Base-by-base conservation (phyloP, 768 basidiomycete species). In the Tylopilus subfusipes region DNA sequence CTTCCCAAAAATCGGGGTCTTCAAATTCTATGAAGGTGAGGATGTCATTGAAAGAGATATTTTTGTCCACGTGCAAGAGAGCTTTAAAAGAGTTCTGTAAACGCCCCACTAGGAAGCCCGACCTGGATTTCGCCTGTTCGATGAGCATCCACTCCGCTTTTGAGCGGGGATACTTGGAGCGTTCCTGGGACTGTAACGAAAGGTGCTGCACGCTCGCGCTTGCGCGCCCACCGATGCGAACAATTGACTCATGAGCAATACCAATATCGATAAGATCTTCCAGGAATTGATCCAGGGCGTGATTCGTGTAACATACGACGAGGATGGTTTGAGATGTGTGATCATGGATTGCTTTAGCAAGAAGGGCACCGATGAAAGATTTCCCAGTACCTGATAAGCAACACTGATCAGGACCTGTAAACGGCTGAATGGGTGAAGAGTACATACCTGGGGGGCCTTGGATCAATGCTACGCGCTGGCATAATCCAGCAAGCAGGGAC, bases 291-390 rank as follows among this genome's bases (percentile, higher is more conserved):
- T 88, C 86, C 0, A 89, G 76, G 0, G 87, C 86, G 42, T 89
- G 87, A 53, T 89, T 89, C 1, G 86, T 89, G 56, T 81, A 88
- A 58, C 85, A 87, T 18, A 86, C 82, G 1, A 88, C 84, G 5
- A 88, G 77, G 22, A 89, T 86, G 0, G 64, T 81, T 48, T 75
- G 72, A 0, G 60, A 18, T 0, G 79, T 79, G 50, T 68, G 67
- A 14, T 81, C 76, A 42, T 86, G 77, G 6, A 86, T 66, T 4
- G 78, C 70, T 59, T 86, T 88, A 0, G 84, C 84, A 0, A 88
- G 68, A 2, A 88, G 72, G 0, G 84, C 83, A 0, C 87, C 86
- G 22, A 88, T 82, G 62, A 86, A 86, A 0, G 85, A 86, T 53
- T 89, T 89, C 1, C 86, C 87, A 0, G 86, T 89, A 1, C 86